Evolutionary conservation across 257 asterid genomes (phyloP), one percentile per base, ranked within the genome.

Genomic region (Euphrasia confusa): DNA sequence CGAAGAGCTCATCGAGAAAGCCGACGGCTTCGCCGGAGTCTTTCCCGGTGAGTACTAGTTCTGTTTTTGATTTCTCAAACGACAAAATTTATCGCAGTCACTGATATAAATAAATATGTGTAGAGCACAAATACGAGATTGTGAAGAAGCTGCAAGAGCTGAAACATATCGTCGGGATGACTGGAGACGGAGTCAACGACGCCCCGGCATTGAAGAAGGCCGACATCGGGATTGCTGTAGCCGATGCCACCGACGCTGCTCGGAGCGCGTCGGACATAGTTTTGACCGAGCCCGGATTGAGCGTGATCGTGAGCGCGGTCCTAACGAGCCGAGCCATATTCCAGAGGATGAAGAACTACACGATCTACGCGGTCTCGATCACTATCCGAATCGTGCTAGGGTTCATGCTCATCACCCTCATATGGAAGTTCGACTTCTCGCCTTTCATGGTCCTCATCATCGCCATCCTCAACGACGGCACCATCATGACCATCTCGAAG

Each of bases 341-440:
- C 62, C 88, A 79, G 60, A 77, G 88, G 80, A 82, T 82, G 88
- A 82, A 82, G 70, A 82, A 82, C 74, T 82, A 82, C 79, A 82
- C 89, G 0, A 82, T 83, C 66, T 83, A 83, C 35, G 89, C 89
- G 0, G 86, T 83, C 52, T 83, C 89, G 49, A 83, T 83, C 7
- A 83, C 89, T 5, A 80, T 83, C 0, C 84, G 89, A 24, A 76
- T 83, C 0, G 90, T 83, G 39, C 79, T 83, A 1, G 89, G 86
- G 0, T 83, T 83, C 75, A 72, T 82, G 85, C 83, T 82, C 37
- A 71, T 82, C 10, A 80, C 88, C 0, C 79, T 82, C 61, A 75
- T 83, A 37, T 83, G 89, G 89, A 78, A 80, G 78, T 83, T 83
- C 32, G 89, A 83, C 44, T 83, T 77, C 81, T 78, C 86, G 0